A percentile compares a stretch with the other conserved stretches of the same genome.
Conservation (phyloP, 2,329 filamentous ascomycete species). For the Penicillium sp. region DNA sequence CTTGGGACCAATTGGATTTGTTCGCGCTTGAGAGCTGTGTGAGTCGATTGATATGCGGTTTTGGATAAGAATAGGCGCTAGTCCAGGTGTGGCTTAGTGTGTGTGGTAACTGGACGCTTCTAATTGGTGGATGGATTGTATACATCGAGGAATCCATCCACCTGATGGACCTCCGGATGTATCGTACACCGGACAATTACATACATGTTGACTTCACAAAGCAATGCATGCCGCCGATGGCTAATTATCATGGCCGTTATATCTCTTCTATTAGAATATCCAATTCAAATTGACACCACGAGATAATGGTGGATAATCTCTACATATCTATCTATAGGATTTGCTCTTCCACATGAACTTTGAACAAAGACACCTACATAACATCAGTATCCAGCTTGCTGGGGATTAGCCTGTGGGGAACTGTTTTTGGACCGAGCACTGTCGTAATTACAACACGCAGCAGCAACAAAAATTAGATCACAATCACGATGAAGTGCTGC, state of each 20-base stretch:
- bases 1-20: not conserved
- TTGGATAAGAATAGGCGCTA: not conserved
- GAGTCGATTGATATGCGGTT: not conserved
- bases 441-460: constrained; percentile 11
- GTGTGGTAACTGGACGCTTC: not conserved
- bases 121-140: not conserved
- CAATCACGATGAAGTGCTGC: constrained; percentile 2
- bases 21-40: not conserved
- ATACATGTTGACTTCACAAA: not conserved
- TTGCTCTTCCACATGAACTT: constrained; percentile 1
- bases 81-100: not conserved
- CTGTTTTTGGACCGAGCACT: constrained; percentile 7
- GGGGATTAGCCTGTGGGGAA: not conserved
- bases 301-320: constrained; percentile 1
- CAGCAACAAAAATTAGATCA: constrained; percentile 5
- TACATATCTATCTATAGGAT: constrained; percentile 8
- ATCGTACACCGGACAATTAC: not conserved
- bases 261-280: not conserved
- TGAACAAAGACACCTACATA: constrained; percentile 5
- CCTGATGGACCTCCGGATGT: too few species aligned
- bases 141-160: too few species aligned
- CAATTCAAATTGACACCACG: not conserved
- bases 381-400: not conserved
- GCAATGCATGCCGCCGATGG: not conserved
- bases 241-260: not conserved